Percentiles rank a stretch among this genome's conserved stretches.
These are phyloP conservation scores for Pythium monospermum DNA, from an alignment of 352 stramenopile genomes.

Conservation along the genomic window DNA sequence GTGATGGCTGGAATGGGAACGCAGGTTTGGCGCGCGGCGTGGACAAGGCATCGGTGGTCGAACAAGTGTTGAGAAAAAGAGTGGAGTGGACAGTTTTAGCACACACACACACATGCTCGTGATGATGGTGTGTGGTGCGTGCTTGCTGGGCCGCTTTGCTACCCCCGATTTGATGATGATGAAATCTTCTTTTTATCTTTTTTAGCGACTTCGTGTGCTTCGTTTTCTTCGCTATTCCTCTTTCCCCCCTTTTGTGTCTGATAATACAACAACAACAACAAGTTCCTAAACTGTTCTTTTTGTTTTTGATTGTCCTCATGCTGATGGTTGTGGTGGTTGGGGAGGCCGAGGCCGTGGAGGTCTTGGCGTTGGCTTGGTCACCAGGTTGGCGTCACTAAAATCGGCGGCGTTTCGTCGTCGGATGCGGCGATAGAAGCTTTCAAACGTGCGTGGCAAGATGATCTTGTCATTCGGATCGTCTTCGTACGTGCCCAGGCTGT, in stretches of 20 bases:
- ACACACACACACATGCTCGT: too few species aligned
- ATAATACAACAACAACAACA: constrained; percentile 47
- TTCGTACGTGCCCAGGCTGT: constrained; percentile 50
- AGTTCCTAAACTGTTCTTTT: neutral
- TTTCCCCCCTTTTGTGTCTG: constrained; percentile 56
- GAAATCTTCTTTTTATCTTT: constrained; percentile 25
- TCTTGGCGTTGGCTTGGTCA: constrained; percentile 29
- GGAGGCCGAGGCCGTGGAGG: too few species aligned
- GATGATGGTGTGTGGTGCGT: constrained; percentile 23
- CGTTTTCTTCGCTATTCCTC: constrained; percentile 35
- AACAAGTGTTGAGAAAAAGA: too few species aligned
- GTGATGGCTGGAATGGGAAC: constrained; percentile 2
- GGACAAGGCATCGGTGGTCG: too few species aligned
- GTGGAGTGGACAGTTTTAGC: too few species aligned
- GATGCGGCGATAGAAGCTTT: constrained; percentile 45
- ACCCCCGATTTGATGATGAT: constrained; percentile 25
- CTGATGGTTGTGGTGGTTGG: neutral
- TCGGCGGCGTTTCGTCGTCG: constrained; percentile 46
- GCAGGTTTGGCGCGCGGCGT: too few species aligned
- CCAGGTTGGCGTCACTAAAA: constrained; percentile 56
- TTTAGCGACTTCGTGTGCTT: constrained; percentile 30
- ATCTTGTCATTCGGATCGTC: constrained; percentile 47
- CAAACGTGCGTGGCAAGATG: constrained; percentile 37
- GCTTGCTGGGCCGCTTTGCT: too few species aligned
- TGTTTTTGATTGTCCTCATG: neutral